Conservation (phyloP, 768 basidiomycete species). For the Lyophyllum decastes region DNA sequence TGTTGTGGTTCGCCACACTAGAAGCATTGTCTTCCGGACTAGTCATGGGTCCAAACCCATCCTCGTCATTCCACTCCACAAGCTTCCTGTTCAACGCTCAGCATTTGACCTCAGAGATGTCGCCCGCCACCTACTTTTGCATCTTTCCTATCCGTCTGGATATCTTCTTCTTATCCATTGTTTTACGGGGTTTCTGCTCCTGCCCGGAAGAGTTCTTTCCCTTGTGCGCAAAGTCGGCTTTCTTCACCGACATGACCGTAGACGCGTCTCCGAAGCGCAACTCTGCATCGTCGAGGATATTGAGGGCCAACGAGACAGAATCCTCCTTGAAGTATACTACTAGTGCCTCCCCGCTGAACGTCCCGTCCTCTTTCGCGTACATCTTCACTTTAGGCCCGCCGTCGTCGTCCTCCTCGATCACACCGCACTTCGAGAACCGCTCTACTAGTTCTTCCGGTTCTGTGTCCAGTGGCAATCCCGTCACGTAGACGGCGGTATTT, state of each 20-base stretch:
- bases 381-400: slow-evolving; percentile 94
- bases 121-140: slow-evolving; percentile 63
- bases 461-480: slow-evolving; percentile 76
- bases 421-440: slow-evolving; percentile 89
- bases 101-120: neutral
- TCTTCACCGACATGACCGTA: slow-evolving; percentile 71
- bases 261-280: slow-evolving; percentile 78
- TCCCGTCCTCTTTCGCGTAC: slow-evolving; percentile 85
- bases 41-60: slow-evolving; percentile 79
- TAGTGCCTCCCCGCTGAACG: slow-evolving; percentile 92
- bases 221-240: slow-evolving; percentile 82
- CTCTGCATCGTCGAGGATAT: slow-evolving; percentile 90
- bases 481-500: slow-evolving; percentile 92
- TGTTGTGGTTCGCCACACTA: slow-evolving; percentile 50
- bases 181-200: slow-evolving; percentile 54
- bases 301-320: slow-evolving; percentile 83
- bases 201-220: slow-evolving; percentile 40
- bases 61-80: slow-evolving; percentile 92
- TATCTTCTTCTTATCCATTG: slow-evolving; percentile 76
- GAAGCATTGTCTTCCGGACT: slow-evolving; percentile 51
- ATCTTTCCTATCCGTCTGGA: slow-evolving; percentile 80
- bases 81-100: slow-evolving; percentile 63
- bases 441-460: slow-evolving; percentile 75
- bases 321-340: slow-evolving; percentile 98
- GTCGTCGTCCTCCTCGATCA: slow-evolving; percentile 91